Conservation (phyloP, 2,329 filamentous ascomycete genomes). For the Fusarium armeniacum region DNA sequence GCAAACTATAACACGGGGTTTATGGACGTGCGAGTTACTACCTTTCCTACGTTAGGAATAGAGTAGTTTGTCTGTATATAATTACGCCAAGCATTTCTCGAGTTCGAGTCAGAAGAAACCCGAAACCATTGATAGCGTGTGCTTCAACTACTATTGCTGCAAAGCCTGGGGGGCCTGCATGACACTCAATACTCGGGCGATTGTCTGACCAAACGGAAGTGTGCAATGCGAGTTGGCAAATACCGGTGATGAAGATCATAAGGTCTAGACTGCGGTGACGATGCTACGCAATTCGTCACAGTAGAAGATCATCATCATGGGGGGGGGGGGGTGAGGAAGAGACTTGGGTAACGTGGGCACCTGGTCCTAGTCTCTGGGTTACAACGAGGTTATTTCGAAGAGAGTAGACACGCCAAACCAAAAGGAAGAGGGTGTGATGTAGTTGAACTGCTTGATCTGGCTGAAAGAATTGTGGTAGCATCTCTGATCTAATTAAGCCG, state of each 20-base stretch:
- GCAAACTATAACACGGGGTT: slow-evolving; percentile 25
- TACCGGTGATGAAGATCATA: slow-evolving; percentile 37
- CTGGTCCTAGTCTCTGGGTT: slow-evolving; percentile 16
- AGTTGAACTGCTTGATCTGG: slow-evolving; percentile 16
- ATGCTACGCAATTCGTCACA: slow-evolving; percentile 19
- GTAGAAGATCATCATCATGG: slow-evolving; percentile 31
- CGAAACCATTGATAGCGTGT: slow-evolving; percentile 2
- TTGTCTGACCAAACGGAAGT: slow-evolving; percentile 28
- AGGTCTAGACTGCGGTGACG: slow-evolving; percentile 38
- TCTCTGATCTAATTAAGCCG: not conserved
- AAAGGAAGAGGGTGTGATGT: slow-evolving; percentile 34
- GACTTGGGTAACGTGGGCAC: slow-evolving; percentile 12
- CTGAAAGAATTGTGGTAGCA: slow-evolving; percentile 15
- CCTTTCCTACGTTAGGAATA: slow-evolving; percentile 17
- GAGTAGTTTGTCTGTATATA: slow-evolving; percentile 11
- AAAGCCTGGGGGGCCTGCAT: slow-evolving; percentile 25
- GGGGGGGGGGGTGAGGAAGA: not conserved
- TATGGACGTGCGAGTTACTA: slow-evolving; percentile 21
- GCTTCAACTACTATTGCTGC: not conserved
- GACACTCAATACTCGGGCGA: slow-evolving; percentile 34
- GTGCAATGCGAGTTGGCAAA: slow-evolving; percentile 22
- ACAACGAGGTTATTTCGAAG: slow-evolving; percentile 37
- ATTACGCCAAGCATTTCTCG: slow-evolving; percentile 27
- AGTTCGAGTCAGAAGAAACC: slow-evolving; percentile 35
- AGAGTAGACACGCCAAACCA: slow-evolving; percentile 1